These are phyloP conservation scores for Paecilomyces sp. DNA, from an alignment of 2,329 filamentous ascomycete species.

Conservation along the genomic window DNA sequence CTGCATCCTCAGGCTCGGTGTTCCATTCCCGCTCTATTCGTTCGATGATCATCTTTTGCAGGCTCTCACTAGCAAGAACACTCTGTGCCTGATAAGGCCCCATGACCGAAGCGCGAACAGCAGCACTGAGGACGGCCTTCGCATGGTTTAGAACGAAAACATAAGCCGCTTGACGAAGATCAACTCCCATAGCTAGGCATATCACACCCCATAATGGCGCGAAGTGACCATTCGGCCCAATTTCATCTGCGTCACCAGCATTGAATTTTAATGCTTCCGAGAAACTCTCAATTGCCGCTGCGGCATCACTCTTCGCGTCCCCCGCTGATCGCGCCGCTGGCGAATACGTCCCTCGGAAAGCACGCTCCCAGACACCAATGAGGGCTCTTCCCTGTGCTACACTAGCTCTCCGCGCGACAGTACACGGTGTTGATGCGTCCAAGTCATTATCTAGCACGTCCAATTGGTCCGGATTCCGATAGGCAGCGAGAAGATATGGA, in stretches of 20 bases:
- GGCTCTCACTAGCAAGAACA: conserved; percentile 46
- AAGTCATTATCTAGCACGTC: conserved; percentile 54
- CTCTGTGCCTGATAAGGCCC: conserved; percentile 59
- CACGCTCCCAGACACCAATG: conserved; percentile 53
- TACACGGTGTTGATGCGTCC: conserved; percentile 56
- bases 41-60: conserved; percentile 46
- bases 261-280: conserved; percentile 30
- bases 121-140: conserved; percentile 56
- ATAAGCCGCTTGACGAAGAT: conserved; percentile 49
- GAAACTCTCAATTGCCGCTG: conserved; percentile 29
- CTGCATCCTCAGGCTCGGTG: conserved; percentile 47
- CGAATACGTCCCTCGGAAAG: conserved; percentile 35
- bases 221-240: conserved; percentile 47
- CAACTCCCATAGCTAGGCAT: conserved; percentile 46
- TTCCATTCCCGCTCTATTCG: conserved; percentile 45
- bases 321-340: conserved; percentile 4
- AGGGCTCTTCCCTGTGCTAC: conserved; percentile 55
- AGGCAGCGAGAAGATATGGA: conserved; percentile 53
- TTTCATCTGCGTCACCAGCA: conserved; percentile 20
- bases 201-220: conserved; percentile 55
- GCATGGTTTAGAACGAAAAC: conserved; percentile 59
- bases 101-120: conserved; percentile 57
- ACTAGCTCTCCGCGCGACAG: conserved; percentile 55
- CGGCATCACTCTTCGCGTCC: conserved; percentile 12
- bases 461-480: conserved; percentile 43